Percentiles rank a stretch among this genome's conserved stretches.
These are phyloP conservation scores for Arabidopsis lyrata DNA, from an alignment of 441 rosid genomes.

Conservation along the genomic window DNA sequence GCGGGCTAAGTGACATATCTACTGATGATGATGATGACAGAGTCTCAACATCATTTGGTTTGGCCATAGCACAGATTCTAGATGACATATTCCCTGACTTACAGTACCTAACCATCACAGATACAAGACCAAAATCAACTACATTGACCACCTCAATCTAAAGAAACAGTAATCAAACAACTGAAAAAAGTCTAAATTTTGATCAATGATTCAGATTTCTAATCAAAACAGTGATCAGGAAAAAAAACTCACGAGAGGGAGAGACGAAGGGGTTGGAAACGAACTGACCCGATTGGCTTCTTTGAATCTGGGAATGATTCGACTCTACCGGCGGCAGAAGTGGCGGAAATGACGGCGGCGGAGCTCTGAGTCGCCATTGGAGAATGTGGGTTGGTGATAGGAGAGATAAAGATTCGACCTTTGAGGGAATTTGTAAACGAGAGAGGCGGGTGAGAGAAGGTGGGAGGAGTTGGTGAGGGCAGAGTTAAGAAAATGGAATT, in stretches of 20 bases:
- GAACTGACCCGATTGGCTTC: constrained; percentile 47
- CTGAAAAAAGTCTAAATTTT: background rate
- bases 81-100: constrained; percentile 36
- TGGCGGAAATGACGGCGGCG: constrained; percentile 34
- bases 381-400: constrained; percentile 41
- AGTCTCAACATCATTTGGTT: constrained; percentile 50
- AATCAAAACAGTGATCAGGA: constrained; percentile 11
- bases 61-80: constrained; percentile 51
- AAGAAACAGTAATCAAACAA: background rate
- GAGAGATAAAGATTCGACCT: constrained; percentile 3
- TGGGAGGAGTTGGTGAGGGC: constrained; percentile 33
- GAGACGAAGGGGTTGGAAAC: constrained; percentile 46
- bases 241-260: constrained; percentile 52
- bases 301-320: constrained; percentile 26
- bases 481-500: background rate
- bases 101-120: constrained; percentile 43
- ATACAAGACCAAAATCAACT: constrained; percentile 10
- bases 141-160: background rate
- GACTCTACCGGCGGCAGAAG: background rate
- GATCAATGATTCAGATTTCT: background rate
- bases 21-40: constrained; percentile 52
- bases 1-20: constrained; percentile 81
- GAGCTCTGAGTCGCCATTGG: constrained; percentile 42
- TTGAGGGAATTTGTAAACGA: constrained; percentile 2
- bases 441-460: constrained; percentile 18